A percentile compares a stretch with the other conserved stretches of the same genome.
Conservation (phyloP, 192 early-diverging fungal species). For the Geosiphon pyriformis region DNA sequence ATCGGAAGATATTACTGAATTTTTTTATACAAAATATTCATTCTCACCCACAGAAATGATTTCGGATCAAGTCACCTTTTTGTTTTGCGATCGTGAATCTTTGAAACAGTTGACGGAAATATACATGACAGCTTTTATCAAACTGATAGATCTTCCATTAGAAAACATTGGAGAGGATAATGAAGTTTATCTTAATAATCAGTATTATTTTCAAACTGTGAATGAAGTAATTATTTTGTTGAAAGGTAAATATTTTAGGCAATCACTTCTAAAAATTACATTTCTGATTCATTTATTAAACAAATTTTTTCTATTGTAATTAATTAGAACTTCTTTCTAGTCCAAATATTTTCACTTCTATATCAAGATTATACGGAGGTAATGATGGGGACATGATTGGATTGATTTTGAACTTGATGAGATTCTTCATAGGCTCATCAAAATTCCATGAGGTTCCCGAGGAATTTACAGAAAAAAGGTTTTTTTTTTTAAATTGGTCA, state of each 20-base stretch:
- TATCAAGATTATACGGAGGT: conserved; percentile 22
- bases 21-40: too few relatives aligned
- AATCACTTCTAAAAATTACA: neutral
- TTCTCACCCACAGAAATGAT: neutral
- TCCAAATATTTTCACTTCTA: neutral
- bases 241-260: conserved; percentile 25
- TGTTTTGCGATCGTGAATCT: conserved; percentile 19
- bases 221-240: neutral
- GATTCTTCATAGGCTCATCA: neutral
- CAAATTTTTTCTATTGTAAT: neutral
- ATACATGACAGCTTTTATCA: neutral
- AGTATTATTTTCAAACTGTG: neutral
- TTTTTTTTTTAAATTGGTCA: neutral
- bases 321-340: neutral
- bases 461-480: neutral
- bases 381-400: conserved; percentile 27
- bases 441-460: neutral
- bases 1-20: too few relatives aligned
- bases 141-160: neutral
- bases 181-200: neutral
- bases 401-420: conserved; percentile 16
- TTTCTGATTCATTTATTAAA: neutral
- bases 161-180: neutral
- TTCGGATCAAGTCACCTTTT: neutral
- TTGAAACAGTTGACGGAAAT: conserved; percentile 11